Percentiles rank a stretch among this genome's conserved stretches.
Conservation (phyloP, 495 filamentous ascomycete genomes). For the Letharia lupina region DNA sequence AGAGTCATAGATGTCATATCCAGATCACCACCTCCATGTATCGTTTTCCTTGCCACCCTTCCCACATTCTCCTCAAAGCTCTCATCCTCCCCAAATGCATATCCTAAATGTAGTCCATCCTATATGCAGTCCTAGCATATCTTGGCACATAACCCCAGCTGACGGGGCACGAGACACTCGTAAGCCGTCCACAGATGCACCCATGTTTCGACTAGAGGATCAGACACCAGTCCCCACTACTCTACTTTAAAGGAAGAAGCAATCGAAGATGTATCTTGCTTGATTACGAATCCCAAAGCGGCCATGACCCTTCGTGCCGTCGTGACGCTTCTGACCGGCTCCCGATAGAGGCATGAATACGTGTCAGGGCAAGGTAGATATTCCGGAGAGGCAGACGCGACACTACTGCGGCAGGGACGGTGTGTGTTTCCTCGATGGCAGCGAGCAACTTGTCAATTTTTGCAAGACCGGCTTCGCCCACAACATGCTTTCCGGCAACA, state of each 20-base stretch:
- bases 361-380: constrained; percentile 28
- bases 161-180: constrained; percentile 25
- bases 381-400: constrained; percentile 29
- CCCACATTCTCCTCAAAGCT: constrained; percentile 32
- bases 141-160: constrained; percentile 16
- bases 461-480: background rate
- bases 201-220: constrained; percentile 30
- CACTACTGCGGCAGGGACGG: constrained; percentile 22
- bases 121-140: constrained; percentile 35
- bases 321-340: too few relatives aligned
- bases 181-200: constrained; percentile 31
- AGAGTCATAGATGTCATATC: background rate
- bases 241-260: too few relatives aligned
- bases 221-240: too few relatives aligned
- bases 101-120: constrained; percentile 32
- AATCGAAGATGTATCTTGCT: too few relatives aligned
- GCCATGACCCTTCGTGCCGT: too few relatives aligned
- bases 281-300: too few relatives aligned
- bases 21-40: background rate
- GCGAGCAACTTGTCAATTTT: constrained; percentile 24
- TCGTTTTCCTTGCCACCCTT: background rate
- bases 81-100: constrained; percentile 34
- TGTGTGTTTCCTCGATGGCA: constrained; percentile 31
- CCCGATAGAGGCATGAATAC: background rate
- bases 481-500: constrained; percentile 9